Conservation (phyloP, 176 grass and related monocot genomes). For the Aegilops speltoides region DNA sequence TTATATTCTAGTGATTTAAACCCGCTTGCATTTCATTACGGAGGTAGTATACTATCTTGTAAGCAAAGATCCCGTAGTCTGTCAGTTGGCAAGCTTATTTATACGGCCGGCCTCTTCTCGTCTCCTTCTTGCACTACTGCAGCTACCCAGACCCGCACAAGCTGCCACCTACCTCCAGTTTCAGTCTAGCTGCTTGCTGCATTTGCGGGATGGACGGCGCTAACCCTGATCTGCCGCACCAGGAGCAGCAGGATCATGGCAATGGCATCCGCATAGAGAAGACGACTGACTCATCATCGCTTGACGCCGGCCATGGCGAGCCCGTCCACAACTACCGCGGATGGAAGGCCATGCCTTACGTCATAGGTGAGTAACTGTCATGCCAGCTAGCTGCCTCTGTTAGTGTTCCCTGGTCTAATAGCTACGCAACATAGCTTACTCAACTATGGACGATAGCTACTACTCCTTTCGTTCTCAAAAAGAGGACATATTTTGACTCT, state of each 20-base stretch:
- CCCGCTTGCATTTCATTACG: too few species aligned
- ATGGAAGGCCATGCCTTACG: slow-evolving; percentile 84
- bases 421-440: too few species aligned
- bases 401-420: too few species aligned
- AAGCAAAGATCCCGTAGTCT: neutral
- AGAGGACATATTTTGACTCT: too few species aligned
- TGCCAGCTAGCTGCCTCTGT: neutral
- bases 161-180: neutral
- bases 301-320: neutral
- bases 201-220: neutral
- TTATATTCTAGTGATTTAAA: too few species aligned
- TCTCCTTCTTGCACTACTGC: neutral
- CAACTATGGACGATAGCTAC: too few species aligned
- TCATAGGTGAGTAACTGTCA: slow-evolving; percentile 49
- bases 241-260: neutral
- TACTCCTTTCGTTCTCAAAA: too few species aligned
- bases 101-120: neutral
- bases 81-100: neutral
- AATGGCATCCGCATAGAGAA: neutral
- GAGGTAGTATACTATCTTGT: neutral
- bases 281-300: neutral
- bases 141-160: neutral
- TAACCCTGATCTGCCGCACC: neutral
- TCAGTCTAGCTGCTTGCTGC: neutral
- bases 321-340: slow-evolving; percentile 29